These are phyloP conservation scores for Xerocomellus intermedius DNA, from an alignment of 768 basidiomycete genomes.

Conservation along the genomic window DNA sequence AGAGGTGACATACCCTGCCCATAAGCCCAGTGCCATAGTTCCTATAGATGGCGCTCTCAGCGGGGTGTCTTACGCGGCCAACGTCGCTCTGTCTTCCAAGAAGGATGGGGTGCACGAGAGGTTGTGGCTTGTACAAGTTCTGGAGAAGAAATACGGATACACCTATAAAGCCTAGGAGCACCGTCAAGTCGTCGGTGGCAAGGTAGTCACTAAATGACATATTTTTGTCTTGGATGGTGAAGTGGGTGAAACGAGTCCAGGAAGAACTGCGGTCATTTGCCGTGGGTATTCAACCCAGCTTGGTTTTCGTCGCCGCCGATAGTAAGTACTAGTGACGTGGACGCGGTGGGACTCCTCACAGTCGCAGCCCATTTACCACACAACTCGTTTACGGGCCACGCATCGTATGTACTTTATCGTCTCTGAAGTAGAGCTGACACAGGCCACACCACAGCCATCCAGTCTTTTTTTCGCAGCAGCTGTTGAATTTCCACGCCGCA, in stretches of 20 bases:
- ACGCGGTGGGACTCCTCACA: neutral
- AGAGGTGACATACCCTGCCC: slow-evolving; percentile 61
- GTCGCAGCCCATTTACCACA: neutral
- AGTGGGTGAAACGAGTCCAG: neutral
- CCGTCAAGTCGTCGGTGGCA: slow-evolving; percentile 76
- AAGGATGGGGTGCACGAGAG: slow-evolving; percentile 90
- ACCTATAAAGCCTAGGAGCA: slow-evolving; percentile 71
- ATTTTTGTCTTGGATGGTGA: slow-evolving; percentile 17
- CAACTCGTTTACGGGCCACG: neutral
- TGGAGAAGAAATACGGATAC: slow-evolving; percentile 75
- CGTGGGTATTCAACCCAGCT: neutral
- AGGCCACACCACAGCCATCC: neutral
- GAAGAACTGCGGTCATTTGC: slow-evolving; percentile 3
- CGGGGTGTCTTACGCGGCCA: slow-evolving; percentile 72
- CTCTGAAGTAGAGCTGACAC: neutral
- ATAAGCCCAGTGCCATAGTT: slow-evolving; percentile 85
- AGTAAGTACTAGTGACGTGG: neutral
- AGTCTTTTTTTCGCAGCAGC: neutral
- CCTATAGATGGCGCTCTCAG: slow-evolving; percentile 85
- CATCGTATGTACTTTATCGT: neutral
- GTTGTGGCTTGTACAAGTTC: slow-evolving; percentile 77
- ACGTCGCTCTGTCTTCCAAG: slow-evolving; percentile 91
- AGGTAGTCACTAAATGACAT: slow-evolving; percentile 56
- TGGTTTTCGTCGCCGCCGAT: neutral
- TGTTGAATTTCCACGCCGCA: neutral